Conservation (phyloP, 768 basidiomycete species). For the Dendrothele bispora region DNA sequence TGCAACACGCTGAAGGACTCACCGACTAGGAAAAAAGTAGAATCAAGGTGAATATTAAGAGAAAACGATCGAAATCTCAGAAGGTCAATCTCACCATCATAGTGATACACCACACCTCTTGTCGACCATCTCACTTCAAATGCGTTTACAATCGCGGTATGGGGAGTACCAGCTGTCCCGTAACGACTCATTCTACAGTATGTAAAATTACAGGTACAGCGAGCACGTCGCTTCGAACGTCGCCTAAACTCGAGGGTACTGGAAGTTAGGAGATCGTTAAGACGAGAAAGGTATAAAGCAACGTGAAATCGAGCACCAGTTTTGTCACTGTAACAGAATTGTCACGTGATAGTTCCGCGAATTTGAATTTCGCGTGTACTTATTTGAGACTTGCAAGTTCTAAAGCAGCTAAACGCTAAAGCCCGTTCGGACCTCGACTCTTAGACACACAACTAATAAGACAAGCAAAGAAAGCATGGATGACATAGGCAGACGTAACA, state of each 20-base stretch:
- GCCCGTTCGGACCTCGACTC: too few relatives aligned
- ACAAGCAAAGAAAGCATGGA: too few relatives aligned
- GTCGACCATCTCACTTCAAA: constrained; percentile 18
- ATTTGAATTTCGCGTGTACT: too few relatives aligned
- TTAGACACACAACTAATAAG: too few relatives aligned
- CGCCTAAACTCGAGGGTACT: neutral
- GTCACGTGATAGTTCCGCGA: too few relatives aligned
- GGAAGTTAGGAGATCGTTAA: neutral
- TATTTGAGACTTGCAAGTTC: too few relatives aligned
- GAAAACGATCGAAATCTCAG: neutral
- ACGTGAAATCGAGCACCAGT: neutral
- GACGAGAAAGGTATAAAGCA: neutral
- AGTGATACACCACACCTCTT: constrained; percentile 18
- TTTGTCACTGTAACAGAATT: too few relatives aligned
- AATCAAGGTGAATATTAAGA: neutral
- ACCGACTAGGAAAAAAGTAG: too few relatives aligned
- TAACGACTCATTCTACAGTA: neutral
- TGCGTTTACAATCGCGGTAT: constrained; percentile 18
- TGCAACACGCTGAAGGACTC: neutral
- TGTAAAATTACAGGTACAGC: neutral
- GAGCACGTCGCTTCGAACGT: neutral
- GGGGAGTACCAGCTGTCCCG: too few relatives aligned
- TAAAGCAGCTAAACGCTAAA: too few relatives aligned
- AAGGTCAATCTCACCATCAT: constrained; percentile 20
- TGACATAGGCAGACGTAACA: neutral